Evolutionary conservation across 164 flowering plant species (phyloP), one percentile per base, ranked within the genome.

Genomic region (Magnolia officinalis): DNA sequence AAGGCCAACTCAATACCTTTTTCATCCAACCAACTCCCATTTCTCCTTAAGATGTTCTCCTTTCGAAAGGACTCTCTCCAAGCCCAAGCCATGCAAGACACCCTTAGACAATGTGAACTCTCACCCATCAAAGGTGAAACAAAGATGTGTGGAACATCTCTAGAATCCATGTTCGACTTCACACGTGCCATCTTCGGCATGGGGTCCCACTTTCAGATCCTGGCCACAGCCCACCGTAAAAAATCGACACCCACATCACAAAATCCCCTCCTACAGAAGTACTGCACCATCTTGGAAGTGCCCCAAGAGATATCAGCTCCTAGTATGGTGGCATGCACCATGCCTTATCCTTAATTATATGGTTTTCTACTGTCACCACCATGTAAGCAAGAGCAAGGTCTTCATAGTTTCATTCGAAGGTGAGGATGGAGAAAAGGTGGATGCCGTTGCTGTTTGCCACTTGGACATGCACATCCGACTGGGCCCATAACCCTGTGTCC

Each of bases 301-400:
- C 86, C 87, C 1, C 64, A 2, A 49, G 83, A 80, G 72, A 80
- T 83, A 0, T 4, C 4, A 5, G 81, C 80, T 29, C 68, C 78
- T 0, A 80, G 68, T 24, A 79, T 82, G 82, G 76, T 87, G 5
- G 86, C 80, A 0, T 88, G 90, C 58, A 76, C 82, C 7, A 29
- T 89, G 87, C 86, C 89, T n/a, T 90, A 86, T 70, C 90, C 92
- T 31, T 90, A 23, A 23, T 23, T 23, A 85, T 61, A 79, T 80
- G 11, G 84, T 89, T 1, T 88, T 79, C 82, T 89, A 88, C 51
- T 90, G 94, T 75, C 93, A 90, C 77, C 87, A 81, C 76, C 87
- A 82, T 9, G 58, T 74, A 13, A 75, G 81, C 64, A 80, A 69
- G 64, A 84, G 52, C 70, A 81, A 63, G 82, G 67, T 87, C 10